These are phyloP conservation scores for Microbotryomycetes sp. DNA, from an alignment of 1,284 basidiomycete genomes.

Conservation along the genomic window DNA sequence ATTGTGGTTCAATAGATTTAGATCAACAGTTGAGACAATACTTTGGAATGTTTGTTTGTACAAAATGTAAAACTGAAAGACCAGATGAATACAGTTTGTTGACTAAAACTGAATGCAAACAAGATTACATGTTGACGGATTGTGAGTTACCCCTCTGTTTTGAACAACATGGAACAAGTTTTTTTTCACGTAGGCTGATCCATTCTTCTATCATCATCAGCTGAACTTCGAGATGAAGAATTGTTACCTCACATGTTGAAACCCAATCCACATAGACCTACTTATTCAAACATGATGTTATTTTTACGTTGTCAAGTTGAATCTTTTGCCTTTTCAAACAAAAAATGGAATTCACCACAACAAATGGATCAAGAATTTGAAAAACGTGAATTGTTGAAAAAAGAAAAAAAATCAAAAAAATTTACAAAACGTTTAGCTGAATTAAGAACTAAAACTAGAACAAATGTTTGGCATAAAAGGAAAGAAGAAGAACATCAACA, in stretches of 20 bases:
- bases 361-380: conserved; percentile 85
- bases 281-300: conserved; percentile 99
- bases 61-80: conserved; percentile 75
- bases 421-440: conserved; percentile 80
- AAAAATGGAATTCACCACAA: conserved; percentile 93
- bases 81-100: conserved; percentile 90
- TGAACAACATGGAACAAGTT: neutral
- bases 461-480: conserved; percentile 79
- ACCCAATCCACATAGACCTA: conserved; percentile 93
- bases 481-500: conserved; percentile 83
- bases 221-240: conserved; percentile 87
- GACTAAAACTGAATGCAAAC: conserved; percentile 98
- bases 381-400: conserved; percentile 70
- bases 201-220: conserved; percentile 45
- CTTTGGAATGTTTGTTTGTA: conserved; percentile 79
- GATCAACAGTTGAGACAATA: conserved; percentile 72
- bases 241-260: conserved; percentile 88
- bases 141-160: conserved; percentile 46
- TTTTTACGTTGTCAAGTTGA: conserved; percentile 92
- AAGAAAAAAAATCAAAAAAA: conserved; percentile 84
- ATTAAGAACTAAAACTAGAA: conserved; percentile 73
- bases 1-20: conserved; percentile 76
- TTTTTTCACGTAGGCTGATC: conserved; percentile 52
- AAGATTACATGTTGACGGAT: conserved; percentile 50
- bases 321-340: conserved; percentile 74